Conservation (phyloP, 1,139 yeast genomes). For the Pichia sp. region DNA sequence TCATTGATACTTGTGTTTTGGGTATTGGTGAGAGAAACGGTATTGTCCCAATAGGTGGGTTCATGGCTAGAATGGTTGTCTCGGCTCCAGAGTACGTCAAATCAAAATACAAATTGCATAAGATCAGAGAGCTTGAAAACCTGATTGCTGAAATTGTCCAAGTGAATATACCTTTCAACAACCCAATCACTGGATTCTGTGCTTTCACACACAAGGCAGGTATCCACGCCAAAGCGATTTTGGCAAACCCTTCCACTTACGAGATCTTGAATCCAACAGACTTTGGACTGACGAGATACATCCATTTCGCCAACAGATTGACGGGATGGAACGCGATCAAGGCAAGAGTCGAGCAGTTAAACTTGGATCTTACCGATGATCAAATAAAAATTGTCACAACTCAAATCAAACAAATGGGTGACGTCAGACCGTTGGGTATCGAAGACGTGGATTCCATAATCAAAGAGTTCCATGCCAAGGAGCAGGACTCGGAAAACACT, state of each 20-base stretch:
- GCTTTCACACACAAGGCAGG: constrained; percentile 63
- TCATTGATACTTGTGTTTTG: constrained; percentile 53
- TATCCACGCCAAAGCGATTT: constrained; percentile 57
- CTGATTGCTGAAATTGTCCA: constrained; percentile 56
- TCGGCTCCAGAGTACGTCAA: constrained; percentile 56
- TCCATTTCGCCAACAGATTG: constrained; percentile 56
- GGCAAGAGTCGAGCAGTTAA: constrained; percentile 61
- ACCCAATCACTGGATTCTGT: constrained; percentile 60
- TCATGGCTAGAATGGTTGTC: constrained; percentile 60
- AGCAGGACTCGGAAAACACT: constrained; percentile 9
- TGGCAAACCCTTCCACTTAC: constrained; percentile 58
- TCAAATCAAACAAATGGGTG: constrained; percentile 55
- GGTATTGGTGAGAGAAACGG: constrained; percentile 63
- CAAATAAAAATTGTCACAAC: constrained; percentile 54
- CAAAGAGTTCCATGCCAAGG: constrained; percentile 49
- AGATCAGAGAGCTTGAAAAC: constrained; percentile 54
- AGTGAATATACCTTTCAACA: constrained; percentile 56
- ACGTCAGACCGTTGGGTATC: constrained; percentile 57
- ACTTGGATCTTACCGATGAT: constrained; percentile 53
- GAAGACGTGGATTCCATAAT: constrained; percentile 42
- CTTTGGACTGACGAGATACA: constrained; percentile 54
- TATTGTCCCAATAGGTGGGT: constrained; percentile 58
- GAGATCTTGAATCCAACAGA: constrained; percentile 56
- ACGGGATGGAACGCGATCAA: constrained; percentile 64
- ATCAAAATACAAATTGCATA: constrained; percentile 51